phyloP scores from a whole-genome alignment of 768 basidiomycete genomes.

The Pholiota microspora region DNA sequence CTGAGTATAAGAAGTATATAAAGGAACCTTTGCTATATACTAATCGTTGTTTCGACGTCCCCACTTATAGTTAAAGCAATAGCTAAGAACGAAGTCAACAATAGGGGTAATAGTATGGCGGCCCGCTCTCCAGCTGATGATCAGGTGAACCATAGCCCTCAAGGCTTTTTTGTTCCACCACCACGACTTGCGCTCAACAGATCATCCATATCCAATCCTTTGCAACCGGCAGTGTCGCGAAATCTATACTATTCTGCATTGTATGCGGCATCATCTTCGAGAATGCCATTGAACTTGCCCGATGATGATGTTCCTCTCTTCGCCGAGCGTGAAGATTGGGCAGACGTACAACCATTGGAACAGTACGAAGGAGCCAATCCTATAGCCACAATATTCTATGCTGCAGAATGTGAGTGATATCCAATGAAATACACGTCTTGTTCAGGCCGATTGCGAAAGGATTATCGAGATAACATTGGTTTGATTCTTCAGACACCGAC shows the following conservation, averaged over 20 bases:
- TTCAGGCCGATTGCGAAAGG: not conserved
- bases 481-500: constrained; percentile 67
- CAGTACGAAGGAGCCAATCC: constrained; percentile 81
- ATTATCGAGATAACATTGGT: not conserved
- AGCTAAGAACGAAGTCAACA: not conserved
- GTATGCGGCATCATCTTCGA: not conserved
- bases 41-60: not conserved
- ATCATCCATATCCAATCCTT: not conserved
- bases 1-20: not conserved
- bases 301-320: constrained; percentile 37
- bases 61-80: not conserved
- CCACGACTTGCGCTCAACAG: not conserved
- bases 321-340: constrained; percentile 70
- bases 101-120: not conserved
- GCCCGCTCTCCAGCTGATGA: not conserved
- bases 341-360: constrained; percentile 72
- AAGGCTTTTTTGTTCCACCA: not conserved
- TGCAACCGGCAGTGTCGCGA: not conserved
- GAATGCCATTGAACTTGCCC: not conserved
- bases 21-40: no score
- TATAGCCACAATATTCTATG: constrained; percentile 91
- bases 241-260: not conserved
- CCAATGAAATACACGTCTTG: not conserved
- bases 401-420: constrained; percentile 72
- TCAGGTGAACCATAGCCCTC: not conserved